Evolutionary conservation across 495 filamentous ascomycete genomes (phyloP), one percentile per base, ranked within the genome.

Genomic region (Neurospora pannonica): DNA sequence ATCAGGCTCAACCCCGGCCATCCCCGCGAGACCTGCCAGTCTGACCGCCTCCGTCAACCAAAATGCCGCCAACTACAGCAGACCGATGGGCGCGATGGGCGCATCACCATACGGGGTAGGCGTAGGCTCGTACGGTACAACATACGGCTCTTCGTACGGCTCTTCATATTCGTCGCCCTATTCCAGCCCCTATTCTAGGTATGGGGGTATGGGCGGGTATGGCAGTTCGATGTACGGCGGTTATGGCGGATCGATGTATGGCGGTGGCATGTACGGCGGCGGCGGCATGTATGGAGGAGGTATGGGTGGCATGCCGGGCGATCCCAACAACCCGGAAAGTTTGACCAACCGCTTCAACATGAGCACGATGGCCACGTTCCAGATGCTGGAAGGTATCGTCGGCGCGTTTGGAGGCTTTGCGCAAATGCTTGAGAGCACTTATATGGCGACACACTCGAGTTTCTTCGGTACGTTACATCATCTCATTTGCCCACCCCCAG

Each of bases 351-450:
- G 91, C 24, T 97, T 98, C 84, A 91, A 88, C 78, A 93, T 94
- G 79, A 95, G 90, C 83, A 99, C 97, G 1, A 93, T 95, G 77
- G 92, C 95, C n/a, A 98, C 97, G 2, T 99, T 99, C 80, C 96
- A 98, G 87, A 93, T 98, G 87, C 94, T 99, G 48, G 97, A 99
- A 85, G 96, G 94, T 75, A 92, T 99, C 60, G 96, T 98, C n/a
- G 92, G 93, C n/a, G 95, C 97, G 19, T 98, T 96, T 83, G 93
- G 95, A 38, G 97, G 97, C 3, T 97, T 99, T 80, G 95, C 97
- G 21, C 97, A 99, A 87, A 98, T 99, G 97, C 88, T 99, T 13
- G 96, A 99, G 84, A 98, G 95, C 82, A 98, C 97, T 13, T 99
- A 97, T 78, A 98, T 99, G 97, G 96, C 97, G n/a, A 99, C 97